phyloP scores from a whole-genome alignment of 257 asterid species.

The Paraleonurus japonicus region DNA sequence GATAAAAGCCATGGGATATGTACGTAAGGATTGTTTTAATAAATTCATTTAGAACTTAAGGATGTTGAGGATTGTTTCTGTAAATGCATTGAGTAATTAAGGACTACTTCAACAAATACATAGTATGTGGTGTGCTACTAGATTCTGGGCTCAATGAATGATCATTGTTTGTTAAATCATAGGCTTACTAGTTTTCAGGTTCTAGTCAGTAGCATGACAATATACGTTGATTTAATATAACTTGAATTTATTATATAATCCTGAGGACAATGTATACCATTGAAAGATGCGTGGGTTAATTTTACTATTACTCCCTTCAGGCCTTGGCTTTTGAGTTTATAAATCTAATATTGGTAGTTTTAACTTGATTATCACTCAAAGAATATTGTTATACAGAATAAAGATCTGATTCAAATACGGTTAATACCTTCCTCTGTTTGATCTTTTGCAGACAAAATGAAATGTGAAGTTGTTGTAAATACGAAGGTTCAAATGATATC shows the following conservation, averaged over 20 bases:
- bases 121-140: not conserved
- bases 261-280: not conserved
- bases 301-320: not conserved
- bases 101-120: not conserved
- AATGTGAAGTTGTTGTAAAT: slow-evolving; percentile 44
- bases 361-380: not conserved
- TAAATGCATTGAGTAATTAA: not conserved
- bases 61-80: not conserved
- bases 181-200: not conserved
- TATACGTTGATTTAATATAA: not conserved
- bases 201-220: not conserved
- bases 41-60: not conserved
- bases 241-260: not conserved
- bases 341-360: not conserved
- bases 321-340: not conserved
- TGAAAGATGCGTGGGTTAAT: not conserved
- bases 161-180: not conserved
- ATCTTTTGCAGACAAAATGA: slow-evolving; percentile 42
- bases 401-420: not conserved
- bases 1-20: not conserved
- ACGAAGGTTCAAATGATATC: slow-evolving; percentile 35
- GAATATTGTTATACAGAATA: not conserved
- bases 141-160: not conserved
- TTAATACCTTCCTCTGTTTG: slow-evolving; percentile 18
- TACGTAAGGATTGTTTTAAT: not conserved